Conservation (phyloP, 2,329 filamentous ascomycete genomes). For the Didymella exigua region DNA sequence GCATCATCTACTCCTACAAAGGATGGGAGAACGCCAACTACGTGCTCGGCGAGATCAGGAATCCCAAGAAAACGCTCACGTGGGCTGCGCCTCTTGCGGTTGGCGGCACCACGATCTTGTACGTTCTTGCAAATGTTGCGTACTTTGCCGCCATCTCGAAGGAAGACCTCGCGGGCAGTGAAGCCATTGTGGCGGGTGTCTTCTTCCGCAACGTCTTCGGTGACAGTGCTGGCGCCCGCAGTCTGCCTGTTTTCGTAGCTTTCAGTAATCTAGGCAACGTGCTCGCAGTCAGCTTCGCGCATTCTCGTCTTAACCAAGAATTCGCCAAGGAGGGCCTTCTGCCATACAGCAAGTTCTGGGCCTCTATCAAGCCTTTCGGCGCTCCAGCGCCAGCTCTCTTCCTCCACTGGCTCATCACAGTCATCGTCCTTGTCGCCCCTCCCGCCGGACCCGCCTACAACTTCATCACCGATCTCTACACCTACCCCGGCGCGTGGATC, state of each 20-base stretch:
- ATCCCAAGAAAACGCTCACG: constrained; percentile 60
- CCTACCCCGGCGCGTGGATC: constrained; percentile 47
- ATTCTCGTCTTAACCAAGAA: constrained; percentile 66
- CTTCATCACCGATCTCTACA: constrained; percentile 64
- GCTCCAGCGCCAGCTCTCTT: constrained; percentile 62
- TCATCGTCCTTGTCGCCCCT: constrained; percentile 69
- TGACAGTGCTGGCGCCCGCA: constrained; percentile 55
- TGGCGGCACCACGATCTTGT: constrained; percentile 64
- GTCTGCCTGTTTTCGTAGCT: constrained; percentile 60
- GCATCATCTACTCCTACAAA: constrained; percentile 66
- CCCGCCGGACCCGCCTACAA: constrained; percentile 72
- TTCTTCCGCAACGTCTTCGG: constrained; percentile 70
- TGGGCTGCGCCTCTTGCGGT: constrained; percentile 65
- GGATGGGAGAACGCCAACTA: constrained; percentile 70
- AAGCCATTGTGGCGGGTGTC: constrained; percentile 64
- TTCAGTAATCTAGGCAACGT: constrained; percentile 68
- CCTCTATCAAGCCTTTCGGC: constrained; percentile 70
- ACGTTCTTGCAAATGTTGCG: constrained; percentile 68
- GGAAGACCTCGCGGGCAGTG: constrained; percentile 61
- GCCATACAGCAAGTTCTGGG: constrained; percentile 70
- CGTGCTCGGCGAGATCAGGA: constrained; percentile 63
- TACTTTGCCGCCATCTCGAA: constrained; percentile 69
- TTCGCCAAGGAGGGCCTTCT: constrained; percentile 72
- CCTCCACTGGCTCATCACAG: constrained; percentile 69
- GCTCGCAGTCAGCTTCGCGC: constrained; percentile 64